phyloP scores from a whole-genome alignment of 192 early-diverging fungal species.

The Umbelopsis vinacea region DNA sequence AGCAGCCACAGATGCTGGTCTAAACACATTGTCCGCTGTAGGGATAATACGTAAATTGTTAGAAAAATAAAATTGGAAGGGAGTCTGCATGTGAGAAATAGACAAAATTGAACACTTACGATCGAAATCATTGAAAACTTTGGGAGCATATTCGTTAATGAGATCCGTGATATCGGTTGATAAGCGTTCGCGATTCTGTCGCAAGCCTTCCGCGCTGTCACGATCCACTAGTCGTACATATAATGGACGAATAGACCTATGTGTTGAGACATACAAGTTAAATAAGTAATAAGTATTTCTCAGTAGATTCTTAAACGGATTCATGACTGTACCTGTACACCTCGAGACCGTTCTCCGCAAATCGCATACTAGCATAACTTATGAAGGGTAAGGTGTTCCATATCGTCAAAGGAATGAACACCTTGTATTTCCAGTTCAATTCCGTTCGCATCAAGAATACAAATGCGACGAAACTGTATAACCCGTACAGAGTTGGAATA shows the following conservation, averaged over 20 bases:
- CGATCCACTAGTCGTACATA: slow-evolving; percentile 71
- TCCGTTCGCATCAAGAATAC: slow-evolving; percentile 27
- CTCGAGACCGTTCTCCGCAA: slow-evolving; percentile 76
- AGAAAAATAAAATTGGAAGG: slow-evolving; percentile 6
- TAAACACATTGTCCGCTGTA: slow-evolving; percentile 2
- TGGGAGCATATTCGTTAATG: slow-evolving; percentile 85
- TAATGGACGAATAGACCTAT: slow-evolving; percentile 80
- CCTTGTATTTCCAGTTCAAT: slow-evolving; percentile 36
- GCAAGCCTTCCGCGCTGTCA: slow-evolving; percentile 64
- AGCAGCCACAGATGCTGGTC: neutral
- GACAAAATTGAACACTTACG: slow-evolving; percentile 21
- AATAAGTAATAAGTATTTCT: slow-evolving; percentile 33
- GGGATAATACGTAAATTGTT: too few relatives aligned
- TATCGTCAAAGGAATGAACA: slow-evolving; percentile 30
- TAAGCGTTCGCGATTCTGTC: slow-evolving; percentile 72
- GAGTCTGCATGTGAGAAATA: neutral
- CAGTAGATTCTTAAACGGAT: neutral
- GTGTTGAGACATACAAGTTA: slow-evolving; percentile 44
- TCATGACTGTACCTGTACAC: slow-evolving; percentile 59
- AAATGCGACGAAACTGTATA: slow-evolving; percentile 70
- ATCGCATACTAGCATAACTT: slow-evolving; percentile 72
- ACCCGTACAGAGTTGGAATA: slow-evolving; percentile 71
- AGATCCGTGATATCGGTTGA: slow-evolving; percentile 75
- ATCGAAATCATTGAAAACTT: slow-evolving; percentile 76
- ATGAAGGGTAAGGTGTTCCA: slow-evolving; percentile 61